Evolutionary conservation across 2,329 filamentous ascomycete genomes (phyloP).

Genomic region (Calonectria ilicicola): DNA sequence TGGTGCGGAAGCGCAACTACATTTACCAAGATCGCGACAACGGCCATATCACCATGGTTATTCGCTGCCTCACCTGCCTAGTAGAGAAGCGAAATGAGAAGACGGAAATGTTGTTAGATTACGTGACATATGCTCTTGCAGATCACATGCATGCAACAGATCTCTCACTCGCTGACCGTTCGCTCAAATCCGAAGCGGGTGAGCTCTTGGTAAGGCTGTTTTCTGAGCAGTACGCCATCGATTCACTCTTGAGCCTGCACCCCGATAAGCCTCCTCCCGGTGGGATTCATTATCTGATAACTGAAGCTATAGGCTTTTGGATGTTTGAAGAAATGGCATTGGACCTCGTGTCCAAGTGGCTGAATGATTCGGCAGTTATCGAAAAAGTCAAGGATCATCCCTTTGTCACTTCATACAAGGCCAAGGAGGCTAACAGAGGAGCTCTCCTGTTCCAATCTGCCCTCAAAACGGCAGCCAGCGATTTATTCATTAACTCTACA

Average conservation of each 20-base stretch:
- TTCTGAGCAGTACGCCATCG: constrained; percentile 12
- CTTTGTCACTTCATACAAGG: constrained; percentile 10
- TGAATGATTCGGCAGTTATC: constrained; percentile 26
- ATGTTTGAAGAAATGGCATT: not conserved
- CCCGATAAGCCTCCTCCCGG: not conserved
- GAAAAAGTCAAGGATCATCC: constrained; percentile 19
- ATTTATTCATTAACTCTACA: not conserved
- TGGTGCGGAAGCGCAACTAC: constrained; percentile 43
- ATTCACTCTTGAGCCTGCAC: constrained; percentile 5
- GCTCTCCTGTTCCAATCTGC: not conserved
- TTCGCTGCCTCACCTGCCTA: constrained; percentile 34
- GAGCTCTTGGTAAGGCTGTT: constrained; percentile 20
- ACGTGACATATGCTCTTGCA: not conserved
- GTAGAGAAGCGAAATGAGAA: constrained; percentile 9
- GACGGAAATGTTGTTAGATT: not conserved
- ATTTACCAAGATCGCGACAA: constrained; percentile 49
- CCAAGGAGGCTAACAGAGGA: not conserved
- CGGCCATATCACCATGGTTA: constrained; percentile 43
- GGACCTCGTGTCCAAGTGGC: constrained; percentile 14
- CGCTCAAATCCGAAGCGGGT: constrained; percentile 20
- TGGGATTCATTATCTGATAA: not conserved
- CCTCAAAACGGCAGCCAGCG: not conserved
- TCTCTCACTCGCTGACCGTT: constrained; percentile 18
- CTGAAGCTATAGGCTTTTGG: not conserved
- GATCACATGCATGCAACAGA: constrained; percentile 13